Percentiles rank a stretch among this genome's conserved stretches.
Conservation (phyloP, 202 grass and related monocot genomes). For the Elaeis oleifera region DNA sequence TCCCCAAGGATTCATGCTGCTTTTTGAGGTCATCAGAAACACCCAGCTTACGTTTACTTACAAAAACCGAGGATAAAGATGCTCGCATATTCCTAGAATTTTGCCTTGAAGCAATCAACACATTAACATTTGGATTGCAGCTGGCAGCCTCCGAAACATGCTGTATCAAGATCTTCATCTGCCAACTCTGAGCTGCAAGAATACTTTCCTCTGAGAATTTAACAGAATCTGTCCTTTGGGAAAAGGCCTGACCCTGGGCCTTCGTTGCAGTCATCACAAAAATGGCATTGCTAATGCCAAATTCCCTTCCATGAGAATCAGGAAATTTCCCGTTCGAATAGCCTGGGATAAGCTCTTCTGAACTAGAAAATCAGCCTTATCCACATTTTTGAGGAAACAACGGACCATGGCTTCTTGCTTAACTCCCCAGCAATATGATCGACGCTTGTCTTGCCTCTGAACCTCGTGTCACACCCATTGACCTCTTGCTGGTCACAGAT, state of each 20-base stretch:
- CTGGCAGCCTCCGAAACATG: background rate
- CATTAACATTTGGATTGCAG: conserved; percentile 19
- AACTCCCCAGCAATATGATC: conserved; percentile 69
- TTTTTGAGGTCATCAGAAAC: conserved; percentile 22
- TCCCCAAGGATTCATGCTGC: background rate
- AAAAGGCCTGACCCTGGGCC: conserved; percentile 3
- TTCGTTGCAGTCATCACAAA: conserved; percentile 52
- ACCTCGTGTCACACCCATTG: conserved; percentile 24
- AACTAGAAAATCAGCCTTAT: conserved; percentile 54
- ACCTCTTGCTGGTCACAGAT: conserved; percentile 7
- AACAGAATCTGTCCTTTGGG: conserved; percentile 29
- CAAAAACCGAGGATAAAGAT: conserved; percentile 21
- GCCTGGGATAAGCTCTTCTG: conserved; percentile 48
- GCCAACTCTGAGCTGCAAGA: conserved; percentile 29
- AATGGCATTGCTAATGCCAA: conserved; percentile 47
- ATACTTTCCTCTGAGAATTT: conserved; percentile 57
- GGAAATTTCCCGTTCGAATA: conserved; percentile 44
- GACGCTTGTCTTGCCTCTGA: conserved; percentile 54
- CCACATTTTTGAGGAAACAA: conserved; percentile 68
- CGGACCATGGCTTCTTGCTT: conserved; percentile 36
- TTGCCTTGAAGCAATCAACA: conserved; percentile 24
- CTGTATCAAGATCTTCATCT: conserved; percentile 70
- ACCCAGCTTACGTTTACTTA: conserved; percentile 47
- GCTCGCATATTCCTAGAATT: conserved; percentile 7
- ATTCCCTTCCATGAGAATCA: conserved; percentile 38